A percentile compares a stretch with the other conserved stretches of the same genome.
Evolutionary conservation across 345 rosid genomes (phyloP).

Genomic region (Salix brachista): DNA sequence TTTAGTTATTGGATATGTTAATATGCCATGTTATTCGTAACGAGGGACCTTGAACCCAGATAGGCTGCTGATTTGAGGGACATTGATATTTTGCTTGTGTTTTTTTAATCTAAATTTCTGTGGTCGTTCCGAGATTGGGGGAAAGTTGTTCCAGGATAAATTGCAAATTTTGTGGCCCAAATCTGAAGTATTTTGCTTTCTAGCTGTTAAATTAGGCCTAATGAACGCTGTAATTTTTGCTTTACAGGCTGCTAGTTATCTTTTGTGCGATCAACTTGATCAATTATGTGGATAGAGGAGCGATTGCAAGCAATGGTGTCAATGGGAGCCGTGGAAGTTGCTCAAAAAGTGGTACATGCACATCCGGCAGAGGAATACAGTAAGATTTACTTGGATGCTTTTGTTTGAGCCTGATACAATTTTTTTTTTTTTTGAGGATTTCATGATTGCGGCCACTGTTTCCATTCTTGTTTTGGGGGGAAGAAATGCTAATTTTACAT

Average conservation of each 20-base stretch:
- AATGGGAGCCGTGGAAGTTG: conserved; percentile 72
- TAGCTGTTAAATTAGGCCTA: background rate
- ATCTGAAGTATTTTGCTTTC: background rate
- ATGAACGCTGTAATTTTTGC: background rate
- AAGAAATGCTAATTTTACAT: background rate
- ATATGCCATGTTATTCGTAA: background rate
- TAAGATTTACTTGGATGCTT: conserved; percentile 39
- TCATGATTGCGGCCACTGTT: background rate
- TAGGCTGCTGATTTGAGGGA: background rate
- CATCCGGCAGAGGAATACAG: conserved; percentile 85
- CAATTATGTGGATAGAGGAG: conserved; percentile 87
- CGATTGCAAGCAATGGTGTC: conserved; percentile 95
- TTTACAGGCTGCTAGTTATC: conserved; percentile 69
- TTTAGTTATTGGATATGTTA: background rate
- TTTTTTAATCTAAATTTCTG: background rate
- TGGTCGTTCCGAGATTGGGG: background rate
- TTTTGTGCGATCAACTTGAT: conserved; percentile 82
- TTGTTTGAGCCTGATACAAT: background rate
- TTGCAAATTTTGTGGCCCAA: background rate
- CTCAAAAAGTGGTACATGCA: conserved; percentile 64
- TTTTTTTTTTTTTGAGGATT: background rate
- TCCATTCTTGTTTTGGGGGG: background rate
- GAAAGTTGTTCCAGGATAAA: background rate
- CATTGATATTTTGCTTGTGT: background rate
- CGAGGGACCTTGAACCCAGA: no score